phyloP scores from a whole-genome alignment of 805 yeast genomes.

The Candida michaelii region DNA sequence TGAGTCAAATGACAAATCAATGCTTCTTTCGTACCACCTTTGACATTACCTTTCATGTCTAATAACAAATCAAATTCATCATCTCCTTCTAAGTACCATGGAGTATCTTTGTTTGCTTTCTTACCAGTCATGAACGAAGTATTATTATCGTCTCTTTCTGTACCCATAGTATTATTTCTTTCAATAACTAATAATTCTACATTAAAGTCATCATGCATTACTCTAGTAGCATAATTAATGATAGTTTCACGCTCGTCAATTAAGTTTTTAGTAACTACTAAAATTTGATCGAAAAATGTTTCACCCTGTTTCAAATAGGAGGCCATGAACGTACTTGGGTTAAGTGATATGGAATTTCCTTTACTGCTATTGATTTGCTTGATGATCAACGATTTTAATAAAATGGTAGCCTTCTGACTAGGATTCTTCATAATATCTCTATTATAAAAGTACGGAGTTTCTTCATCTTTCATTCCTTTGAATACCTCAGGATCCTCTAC shows the following conservation, averaged over 20 bases:
- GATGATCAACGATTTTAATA: conserved; percentile 47
- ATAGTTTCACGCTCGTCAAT: conserved; percentile 71
- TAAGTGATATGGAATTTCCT: conserved; percentile 34
- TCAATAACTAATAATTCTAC: conserved; percentile 54
- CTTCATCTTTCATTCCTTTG: conserved; percentile 57
- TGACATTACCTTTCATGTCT: conserved; percentile 68
- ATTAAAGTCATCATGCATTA: conserved; percentile 72
- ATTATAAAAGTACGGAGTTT: conserved; percentile 40
- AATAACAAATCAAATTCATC: conserved; percentile 55
- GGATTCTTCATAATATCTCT: conserved; percentile 38
- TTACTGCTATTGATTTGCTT: conserved; percentile 40
- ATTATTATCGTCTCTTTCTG: conserved; percentile 30
- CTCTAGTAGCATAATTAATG: conserved; percentile 70
- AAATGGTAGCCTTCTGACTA: conserved; percentile 50
- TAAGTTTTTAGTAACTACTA: conserved; percentile 51
- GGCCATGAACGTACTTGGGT: conserved; percentile 40
- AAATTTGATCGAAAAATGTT: conserved; percentile 33
- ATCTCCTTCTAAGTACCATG: conserved; percentile 75
- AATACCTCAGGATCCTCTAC: conserved; percentile 76
- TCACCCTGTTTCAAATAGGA: conserved; percentile 37
- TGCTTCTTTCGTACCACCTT: conserved; percentile 82
- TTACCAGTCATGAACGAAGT: conserved; percentile 24
- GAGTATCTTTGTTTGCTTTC: conserved; percentile 42
- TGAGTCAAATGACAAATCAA: conserved; percentile 78
- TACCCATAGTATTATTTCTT: conserved; percentile 40